Conservation (phyloP, 2,329 filamentous ascomycete genomes). For the Aspergillus hiratsukae region DNA sequence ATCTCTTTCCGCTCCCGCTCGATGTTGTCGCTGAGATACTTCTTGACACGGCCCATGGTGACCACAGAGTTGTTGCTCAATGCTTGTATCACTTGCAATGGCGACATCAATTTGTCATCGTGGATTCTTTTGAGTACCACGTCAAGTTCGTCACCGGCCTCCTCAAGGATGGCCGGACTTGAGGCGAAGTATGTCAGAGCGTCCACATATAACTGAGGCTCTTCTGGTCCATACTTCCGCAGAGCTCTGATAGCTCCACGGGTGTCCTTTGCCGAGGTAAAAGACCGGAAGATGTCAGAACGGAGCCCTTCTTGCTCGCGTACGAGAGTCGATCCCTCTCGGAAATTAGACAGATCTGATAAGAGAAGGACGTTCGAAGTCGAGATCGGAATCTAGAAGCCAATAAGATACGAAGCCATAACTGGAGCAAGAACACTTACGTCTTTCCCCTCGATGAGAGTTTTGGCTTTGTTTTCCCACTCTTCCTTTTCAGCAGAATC, state of each 20-base stretch:
- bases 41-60: conserved; percentile 96
- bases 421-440: conserved; percentile 34
- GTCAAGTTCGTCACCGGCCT: conserved; percentile 82
- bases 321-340: conserved; percentile 84
- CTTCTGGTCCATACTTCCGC: conserved; percentile 83
- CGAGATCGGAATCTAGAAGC: conserved; percentile 65
- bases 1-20: conserved; percentile 86
- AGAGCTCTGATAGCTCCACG: conserved; percentile 83
- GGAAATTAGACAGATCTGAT: conserved; percentile 86
- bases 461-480: conserved; percentile 90
- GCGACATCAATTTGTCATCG: conserved; percentile 86
- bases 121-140: conserved; percentile 80
- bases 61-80: conserved; percentile 75
- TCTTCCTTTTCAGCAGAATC: conserved; percentile 62
- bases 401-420: conserved; percentile 8
- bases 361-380: conserved; percentile 90
- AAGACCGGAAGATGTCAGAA: conserved; percentile 95
- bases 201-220: conserved; percentile 87
- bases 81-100: conserved; percentile 92
- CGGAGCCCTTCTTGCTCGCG: conserved; percentile 88
- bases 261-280: conserved; percentile 88
- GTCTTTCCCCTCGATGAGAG: conserved; percentile 74
- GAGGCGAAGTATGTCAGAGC: conserved; percentile 92
- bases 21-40: conserved; percentile 84
- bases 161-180: conserved; percentile 71